A percentile compares a stretch with the other conserved stretches of the same genome.
phyloP scores from a whole-genome alignment of 176 grass and related monocot genomes.

The Luzula sylvatica region DNA sequence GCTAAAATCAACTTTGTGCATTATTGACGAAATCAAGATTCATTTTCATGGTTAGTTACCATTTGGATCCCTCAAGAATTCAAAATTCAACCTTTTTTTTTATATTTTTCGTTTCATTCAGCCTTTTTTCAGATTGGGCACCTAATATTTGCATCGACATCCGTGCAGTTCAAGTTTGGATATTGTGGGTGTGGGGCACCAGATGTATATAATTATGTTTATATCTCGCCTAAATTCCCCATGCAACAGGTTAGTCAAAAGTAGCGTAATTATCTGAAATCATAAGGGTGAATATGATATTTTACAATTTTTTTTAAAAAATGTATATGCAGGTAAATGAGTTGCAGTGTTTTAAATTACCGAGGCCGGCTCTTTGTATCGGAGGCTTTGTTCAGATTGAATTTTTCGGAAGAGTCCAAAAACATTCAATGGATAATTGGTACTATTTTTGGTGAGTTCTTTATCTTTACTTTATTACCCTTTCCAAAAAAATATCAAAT shows the following conservation, averaged over 20 bases:
- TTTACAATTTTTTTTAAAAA: no score
- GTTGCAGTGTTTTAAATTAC: slow-evolving; percentile 64
- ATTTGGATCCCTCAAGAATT: neutral
- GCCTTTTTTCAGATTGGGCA: slow-evolving; percentile 43
- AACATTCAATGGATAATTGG: slow-evolving; percentile 39
- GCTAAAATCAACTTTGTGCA: slow-evolving; percentile 29
- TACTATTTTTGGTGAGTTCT: slow-evolving; percentile 71
- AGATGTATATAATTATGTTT: slow-evolving; percentile 25
- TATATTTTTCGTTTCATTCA: slow-evolving; percentile 25
- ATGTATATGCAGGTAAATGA: slow-evolving; percentile 38
- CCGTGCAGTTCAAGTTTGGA: slow-evolving; percentile 45
- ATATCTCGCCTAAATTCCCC: slow-evolving; percentile 58
- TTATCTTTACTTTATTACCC: neutral
- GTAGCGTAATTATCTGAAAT: no score
- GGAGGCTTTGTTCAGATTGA: slow-evolving; percentile 66
- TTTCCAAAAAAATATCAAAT: slow-evolving; percentile 6
- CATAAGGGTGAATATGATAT: no score
- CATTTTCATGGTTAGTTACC: slow-evolving; percentile 35
- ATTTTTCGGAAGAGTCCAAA: slow-evolving; percentile 59
- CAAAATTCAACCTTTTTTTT: neutral
- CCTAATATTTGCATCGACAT: slow-evolving; percentile 51
- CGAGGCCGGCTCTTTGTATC: slow-evolving; percentile 48
- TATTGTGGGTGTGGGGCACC: slow-evolving; percentile 17
- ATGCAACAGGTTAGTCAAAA: slow-evolving; percentile 44
- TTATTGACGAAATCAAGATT: slow-evolving; percentile 55